phyloP scores from a whole-genome alignment of 2,329 filamentous ascomycete genomes.

The Dothideomycetes sp. region DNA sequence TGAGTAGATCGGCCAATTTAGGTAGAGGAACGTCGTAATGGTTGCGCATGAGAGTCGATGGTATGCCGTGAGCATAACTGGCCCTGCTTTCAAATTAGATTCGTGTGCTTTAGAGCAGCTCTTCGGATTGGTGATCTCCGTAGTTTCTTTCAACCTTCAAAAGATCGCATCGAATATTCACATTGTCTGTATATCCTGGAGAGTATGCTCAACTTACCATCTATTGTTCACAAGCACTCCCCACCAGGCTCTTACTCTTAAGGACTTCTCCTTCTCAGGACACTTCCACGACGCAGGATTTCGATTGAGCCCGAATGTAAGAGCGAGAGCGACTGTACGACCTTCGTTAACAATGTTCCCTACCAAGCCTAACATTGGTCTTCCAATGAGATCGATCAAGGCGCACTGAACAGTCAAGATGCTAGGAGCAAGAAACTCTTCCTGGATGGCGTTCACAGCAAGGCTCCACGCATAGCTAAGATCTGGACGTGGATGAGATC shows the following conservation, averaged over 20 bases:
- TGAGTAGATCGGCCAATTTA: conserved; percentile 1
- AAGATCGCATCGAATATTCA: too few relatives aligned
- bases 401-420: conserved; percentile 28
- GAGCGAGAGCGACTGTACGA: conserved; percentile 42
- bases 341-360: conserved; percentile 43
- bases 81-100: too few relatives aligned
- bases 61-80: too few relatives aligned
- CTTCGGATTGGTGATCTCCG: too few relatives aligned
- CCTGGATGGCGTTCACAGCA: conserved; percentile 28
- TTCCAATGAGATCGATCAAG: conserved; percentile 28
- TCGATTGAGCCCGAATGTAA: conserved; percentile 45
- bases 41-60: not conserved
- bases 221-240: conserved; percentile 46
- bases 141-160: too few relatives aligned
- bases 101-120: too few relatives aligned
- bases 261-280: conserved; percentile 37
- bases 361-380: conserved; percentile 28
- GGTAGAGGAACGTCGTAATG: not conserved
- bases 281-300: conserved; percentile 44
- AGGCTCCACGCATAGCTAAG: conserved; percentile 30
- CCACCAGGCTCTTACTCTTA: conserved; percentile 46
- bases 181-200: too few relatives aligned
- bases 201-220: too few relatives aligned
- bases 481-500: conserved; percentile 19
- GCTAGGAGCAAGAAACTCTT: conserved; percentile 31